These are phyloP conservation scores for Teunomyces stri DNA, from an alignment of 805 yeast species.

Conservation along the genomic window DNA sequence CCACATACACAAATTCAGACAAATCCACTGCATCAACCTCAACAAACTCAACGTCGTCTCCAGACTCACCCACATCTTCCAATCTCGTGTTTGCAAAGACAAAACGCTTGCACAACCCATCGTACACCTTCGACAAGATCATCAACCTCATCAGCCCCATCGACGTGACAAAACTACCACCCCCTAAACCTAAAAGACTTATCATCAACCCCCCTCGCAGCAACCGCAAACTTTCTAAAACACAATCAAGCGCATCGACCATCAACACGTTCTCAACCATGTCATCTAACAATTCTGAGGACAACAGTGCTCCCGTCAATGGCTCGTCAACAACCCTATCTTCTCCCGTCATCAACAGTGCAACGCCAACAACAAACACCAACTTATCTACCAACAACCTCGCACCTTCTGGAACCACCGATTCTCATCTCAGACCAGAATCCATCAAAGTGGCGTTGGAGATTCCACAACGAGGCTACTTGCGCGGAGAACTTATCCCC, in stretches of 20 bases:
- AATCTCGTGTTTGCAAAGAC: conserved; percentile 4
- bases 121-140: conserved; percentile 40
- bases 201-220: conserved; percentile 53
- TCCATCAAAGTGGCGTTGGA: conserved; percentile 37
- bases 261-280: conserved; percentile 27
- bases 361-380: not conserved
- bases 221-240: conserved; percentile 26
- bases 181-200: conserved; percentile 64
- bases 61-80: not conserved
- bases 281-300: conserved; percentile 33
- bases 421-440: conserved; percentile 15
- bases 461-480: conserved; percentile 61
- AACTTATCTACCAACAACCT: not conserved
- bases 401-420: not conserved
- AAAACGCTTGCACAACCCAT: conserved; percentile 6
- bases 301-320: not conserved
- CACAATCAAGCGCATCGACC: conserved; percentile 36
- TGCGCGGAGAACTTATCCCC: conserved; percentile 78
- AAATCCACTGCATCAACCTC: not conserved
- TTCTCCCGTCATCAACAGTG: conserved; percentile 8
- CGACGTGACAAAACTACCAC: conserved; percentile 64
- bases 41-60: not conserved
- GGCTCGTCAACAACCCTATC: not conserved
- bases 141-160: conserved; percentile 69
- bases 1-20: conserved; percentile 4